phyloP scores from a whole-genome alignment of 768 basidiomycete species.

The Porphyrellus cyaneotinctus region DNA sequence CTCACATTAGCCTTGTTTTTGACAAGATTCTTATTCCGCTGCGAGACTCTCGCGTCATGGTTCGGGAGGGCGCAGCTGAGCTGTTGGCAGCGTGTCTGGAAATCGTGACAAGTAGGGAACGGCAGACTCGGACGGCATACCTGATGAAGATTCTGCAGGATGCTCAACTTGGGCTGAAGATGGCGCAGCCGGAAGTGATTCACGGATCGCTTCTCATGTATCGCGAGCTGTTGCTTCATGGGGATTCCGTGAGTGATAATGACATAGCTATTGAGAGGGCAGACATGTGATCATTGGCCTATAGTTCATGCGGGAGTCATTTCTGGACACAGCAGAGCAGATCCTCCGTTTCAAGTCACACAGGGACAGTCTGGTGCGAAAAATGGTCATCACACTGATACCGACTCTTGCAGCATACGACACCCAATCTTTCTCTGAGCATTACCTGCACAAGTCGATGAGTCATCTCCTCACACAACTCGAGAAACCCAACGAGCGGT shows the following conservation, averaged over 20 bases:
- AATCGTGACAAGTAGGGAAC: slow-evolving; percentile 74
- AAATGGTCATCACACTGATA: slow-evolving; percentile 94
- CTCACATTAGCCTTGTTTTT: slow-evolving; percentile 82
- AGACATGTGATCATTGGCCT: slow-evolving; percentile 2
- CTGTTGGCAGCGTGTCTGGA: slow-evolving; percentile 90
- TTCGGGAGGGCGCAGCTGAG: slow-evolving; percentile 90
- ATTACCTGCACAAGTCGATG: slow-evolving; percentile 93
- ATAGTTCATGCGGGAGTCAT: slow-evolving; percentile 86
- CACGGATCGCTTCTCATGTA: slow-evolving; percentile 92
- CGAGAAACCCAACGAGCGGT: slow-evolving; percentile 83
- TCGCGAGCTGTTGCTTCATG: slow-evolving; percentile 85
- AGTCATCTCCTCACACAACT: slow-evolving; percentile 83
- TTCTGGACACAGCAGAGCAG: slow-evolving; percentile 82
- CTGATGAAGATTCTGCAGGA: slow-evolving; percentile 84
- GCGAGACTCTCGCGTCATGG: slow-evolving; percentile 83
- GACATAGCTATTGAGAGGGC: background rate
- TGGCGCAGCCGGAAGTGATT: slow-evolving; percentile 78
- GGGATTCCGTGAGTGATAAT: slow-evolving; percentile 72
- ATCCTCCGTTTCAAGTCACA: slow-evolving; percentile 86
- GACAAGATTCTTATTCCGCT: slow-evolving; percentile 91
- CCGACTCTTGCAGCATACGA: slow-evolving; percentile 94
- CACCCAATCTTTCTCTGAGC: slow-evolving; percentile 85
- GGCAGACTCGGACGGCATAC: slow-evolving; percentile 60
- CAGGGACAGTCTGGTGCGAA: slow-evolving; percentile 82
- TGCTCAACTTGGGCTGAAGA: slow-evolving; percentile 78